Base-by-base conservation (phyloP, 371 early-diverging fungal genomes). In the Syncephalastrum contaminatum region DNA sequence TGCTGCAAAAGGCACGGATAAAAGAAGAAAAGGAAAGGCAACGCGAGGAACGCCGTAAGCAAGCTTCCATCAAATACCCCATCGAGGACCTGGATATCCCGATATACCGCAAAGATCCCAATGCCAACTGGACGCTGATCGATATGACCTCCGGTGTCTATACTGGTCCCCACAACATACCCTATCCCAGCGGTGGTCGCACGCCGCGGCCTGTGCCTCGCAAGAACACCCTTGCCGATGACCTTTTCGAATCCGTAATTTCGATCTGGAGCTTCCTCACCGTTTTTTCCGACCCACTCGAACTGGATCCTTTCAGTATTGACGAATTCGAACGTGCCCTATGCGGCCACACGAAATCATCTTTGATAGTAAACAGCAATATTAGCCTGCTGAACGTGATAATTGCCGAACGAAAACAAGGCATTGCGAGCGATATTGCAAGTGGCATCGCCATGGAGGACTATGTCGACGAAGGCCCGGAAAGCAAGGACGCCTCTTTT, bases 21-120 rank as follows among this genome's bases (percentile, higher is more conserved):
- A 73, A 76, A 49, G 72, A 76, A 47, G 80, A 77, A 54, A 60
- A 66, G 39, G 59, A 70, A 14, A 56, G 67, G 22, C 58, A 66
- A 18, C 54, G 69, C 1, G 62, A 75, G 51, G 64, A 66, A 49
- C 44, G 51, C 58, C 68, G 59, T 52, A 76, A 60, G 24, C 75
- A 69, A 63, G 67, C 67, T 41, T 64, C 70, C 4, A 69, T 86
- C 50, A 84, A 84, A 61, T 86, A 82, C 57, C 86, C 86, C 7
- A 69, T 84, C 14, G 86, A 86, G 51, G 86, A 86, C 59, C 53
- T 86, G 41, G 81, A 83, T 53, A 48, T 85, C 43, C 80, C 78
- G 4, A 74, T 77, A 14, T 77, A 77, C 52, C 64, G 78, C 40
- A 77, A 74, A 53, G 73, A 78, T 54, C 75, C 79, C 18, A 67